Evolutionary conservation across 495 filamentous ascomycete genomes (phyloP), one percentile per base, ranked within the genome.

Genomic region (Xylaria intraflava): DNA sequence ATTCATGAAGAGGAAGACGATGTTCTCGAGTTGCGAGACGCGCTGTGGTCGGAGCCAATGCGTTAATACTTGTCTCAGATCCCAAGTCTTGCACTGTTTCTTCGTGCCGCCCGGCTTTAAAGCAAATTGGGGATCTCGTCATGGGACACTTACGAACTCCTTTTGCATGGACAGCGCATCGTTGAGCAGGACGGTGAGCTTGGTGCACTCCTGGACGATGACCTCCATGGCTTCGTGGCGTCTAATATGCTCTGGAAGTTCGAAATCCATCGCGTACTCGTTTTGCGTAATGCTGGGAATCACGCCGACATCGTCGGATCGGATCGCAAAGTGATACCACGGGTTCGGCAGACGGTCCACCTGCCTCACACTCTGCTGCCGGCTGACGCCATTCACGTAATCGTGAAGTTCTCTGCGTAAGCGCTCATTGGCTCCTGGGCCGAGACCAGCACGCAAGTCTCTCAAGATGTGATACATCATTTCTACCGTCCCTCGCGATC

Each of bases 231-330:
- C 62, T 46, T 62, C 57, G 17, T 65, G 62, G 6, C 46, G 40
- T 48, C 60, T 54, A 16, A 65, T 42, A 5, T 52, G 23, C 14
- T 62, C 62, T 6, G 62, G 62, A 7, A 65, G 49, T 33, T 62
- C 57, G 30, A 65, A 65, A 7, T 62, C 60, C 62, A 65, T 65
- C 14, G 62, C 62, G 23, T 50, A 65, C 49, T 62, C 62, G 23
- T 60, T 65, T 19, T 60, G 59, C 1, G 60, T 62, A 6, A 65
- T 62, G 50, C 57, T 62, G 33, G 62, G 62, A 5, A 62, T 56
- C 9, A 57, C 62, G 0, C 62, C 62, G 12, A 65, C 60, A 24
- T 65, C 62, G 30, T 51, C 57, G 11, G 59, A 53, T 3, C 62
- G 46, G 43, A 65, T 65, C 39, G 55, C 20, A 48, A 65, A 51